Evolutionary conservation across 768 basidiomycete species (phyloP), one percentile per base, ranked within the genome.

Genomic region (Agaricus sinodeliciosus): DNA sequence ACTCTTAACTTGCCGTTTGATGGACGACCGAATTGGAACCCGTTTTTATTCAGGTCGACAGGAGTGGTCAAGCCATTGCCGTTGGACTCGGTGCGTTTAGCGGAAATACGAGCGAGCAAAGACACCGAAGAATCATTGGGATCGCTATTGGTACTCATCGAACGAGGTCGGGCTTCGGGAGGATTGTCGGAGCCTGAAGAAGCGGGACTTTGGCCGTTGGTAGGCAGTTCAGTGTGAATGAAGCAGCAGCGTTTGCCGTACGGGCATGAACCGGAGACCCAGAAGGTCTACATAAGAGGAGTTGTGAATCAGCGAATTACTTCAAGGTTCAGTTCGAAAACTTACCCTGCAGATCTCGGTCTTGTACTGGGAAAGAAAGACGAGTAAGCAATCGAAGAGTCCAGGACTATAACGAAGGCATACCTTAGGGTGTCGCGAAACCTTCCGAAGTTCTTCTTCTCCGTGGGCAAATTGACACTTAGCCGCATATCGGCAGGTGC

Each of bases 391-490:
- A 35, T 45, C 55, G 50, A 51, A 27, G 43, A 31, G 49, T 44
- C 22, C 34, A 58, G 44, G 39, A 51, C 43, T 35, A 45, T 18
- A 44, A 48, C 16, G 41, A 49, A 26, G 5, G 39, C 75, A 57
- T 62, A 90, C 90, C 80, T 94, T 94, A 42, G 92, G 92, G 66
- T 94, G 91, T 58, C 91, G 79, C 58, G 84, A 67, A n/a, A 93
- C 89, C 51, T 78, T 82, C 37, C 90, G 81, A 28, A 94, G 74
- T 67, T 94, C 92, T 0, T 91, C 88, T 63, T 91, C 87, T 46
- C 92, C 93, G 63, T 94, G 92, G 22, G 92, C 92, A 64, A 94
- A 94, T 66, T 94, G 92, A 63, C 92, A 94, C 69, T 94, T 94
- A 46, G 81, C 67, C 4, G 87, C 89, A 60, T 94, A 94, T 31